Percentiles rank a stretch among this genome's conserved stretches.
phyloP scores from a whole-genome alignment of 306 rosid species.

The Quercus suber region DNA sequence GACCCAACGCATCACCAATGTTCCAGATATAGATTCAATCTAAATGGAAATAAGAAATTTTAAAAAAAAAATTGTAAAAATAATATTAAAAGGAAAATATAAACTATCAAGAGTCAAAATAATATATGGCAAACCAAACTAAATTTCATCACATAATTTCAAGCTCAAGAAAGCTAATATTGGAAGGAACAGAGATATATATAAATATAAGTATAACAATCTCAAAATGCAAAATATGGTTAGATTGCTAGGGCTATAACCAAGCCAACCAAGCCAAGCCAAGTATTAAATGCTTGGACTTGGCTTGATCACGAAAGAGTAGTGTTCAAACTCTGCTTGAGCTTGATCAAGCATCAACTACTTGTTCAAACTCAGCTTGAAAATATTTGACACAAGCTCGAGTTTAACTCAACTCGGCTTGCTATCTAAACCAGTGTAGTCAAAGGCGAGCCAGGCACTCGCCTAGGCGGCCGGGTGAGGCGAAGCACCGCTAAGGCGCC shows the following conservation, averaged over 20 bases:
- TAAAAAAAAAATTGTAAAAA: constrained; percentile 8
- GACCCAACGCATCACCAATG: constrained; percentile 95
- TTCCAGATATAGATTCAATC: constrained; percentile 97
- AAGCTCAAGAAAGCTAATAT: constrained; percentile 16
- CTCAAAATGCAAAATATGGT: neutral
- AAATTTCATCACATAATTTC: neutral
- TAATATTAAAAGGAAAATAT: neutral
- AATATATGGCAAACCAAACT: neutral
- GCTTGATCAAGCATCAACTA: no score
- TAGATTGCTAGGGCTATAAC: neutral
- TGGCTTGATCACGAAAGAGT: no score
- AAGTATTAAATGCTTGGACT: no score
- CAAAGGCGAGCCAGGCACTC: no score
- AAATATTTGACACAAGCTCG: no score
- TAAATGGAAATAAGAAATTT: constrained; percentile 25
- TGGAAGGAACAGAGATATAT: constrained; percentile 8
- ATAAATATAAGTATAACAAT: constrained; percentile 12
- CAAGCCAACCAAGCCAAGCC: no score
- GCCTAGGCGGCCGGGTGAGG: no score
- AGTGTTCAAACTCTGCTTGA: no score
- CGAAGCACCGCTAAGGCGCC: no score
- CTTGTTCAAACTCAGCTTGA: no score
- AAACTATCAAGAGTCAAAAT: constrained; percentile 8
- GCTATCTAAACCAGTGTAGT: no score
- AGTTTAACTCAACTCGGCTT: no score